Base-by-base conservation (phyloP, 2,329 filamentous ascomycete species). In the Paraconiothyrium sp. region DNA sequence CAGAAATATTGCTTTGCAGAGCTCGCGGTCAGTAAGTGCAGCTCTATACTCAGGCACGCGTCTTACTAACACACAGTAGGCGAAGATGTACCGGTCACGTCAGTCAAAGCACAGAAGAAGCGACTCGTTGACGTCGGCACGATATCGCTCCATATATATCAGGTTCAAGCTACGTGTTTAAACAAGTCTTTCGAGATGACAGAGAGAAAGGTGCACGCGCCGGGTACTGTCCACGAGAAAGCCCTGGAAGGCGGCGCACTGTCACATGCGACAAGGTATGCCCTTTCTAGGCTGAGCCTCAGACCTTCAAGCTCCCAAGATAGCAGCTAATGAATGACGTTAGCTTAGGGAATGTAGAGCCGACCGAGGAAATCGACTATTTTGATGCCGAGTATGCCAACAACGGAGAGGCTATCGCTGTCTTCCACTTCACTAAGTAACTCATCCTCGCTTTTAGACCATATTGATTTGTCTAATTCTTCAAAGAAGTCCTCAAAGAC, bases 401-500 rank as follows among this genome's bases (percentile, higher is more conserved):
- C 34, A 51, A 58, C 1, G 57, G 52, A 4, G 39, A 61, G 16
- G 56, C 59, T 1, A 67, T 72, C 22, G 69, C 68, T 2, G 65
- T 64, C 0, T 72, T 68, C 46, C 51, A 57, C n/a, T 72, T 69
- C 68, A 7, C 34, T 59, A 11, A 61, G 66, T 68, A 63, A 67
- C 20, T 13, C n/a, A 39, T 6, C 14, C 9, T 34, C 7, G 3
- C 11, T 54, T 7, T 16, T 32, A 3, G 9, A 8, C 27, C 5
- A 48, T 14, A 27, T 11, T 49, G 20, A 34, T 7, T n/a, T 3
- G 1, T n/a, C 14, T 4, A 16, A 7, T 24, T 2, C 35, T 16
- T 7, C 2, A 3, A 20, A 66, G 65, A 41, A 2, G 62, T 62
- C 0, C 65, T 79, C 4, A 72, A 78, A 64, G 64, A 66, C n/a